Percentiles rank a stretch among this genome's conserved stretches.
Evolutionary conservation across 1,284 basidiomycete genomes (phyloP).

Genomic region (Cryptococcus amylolentus): DNA sequence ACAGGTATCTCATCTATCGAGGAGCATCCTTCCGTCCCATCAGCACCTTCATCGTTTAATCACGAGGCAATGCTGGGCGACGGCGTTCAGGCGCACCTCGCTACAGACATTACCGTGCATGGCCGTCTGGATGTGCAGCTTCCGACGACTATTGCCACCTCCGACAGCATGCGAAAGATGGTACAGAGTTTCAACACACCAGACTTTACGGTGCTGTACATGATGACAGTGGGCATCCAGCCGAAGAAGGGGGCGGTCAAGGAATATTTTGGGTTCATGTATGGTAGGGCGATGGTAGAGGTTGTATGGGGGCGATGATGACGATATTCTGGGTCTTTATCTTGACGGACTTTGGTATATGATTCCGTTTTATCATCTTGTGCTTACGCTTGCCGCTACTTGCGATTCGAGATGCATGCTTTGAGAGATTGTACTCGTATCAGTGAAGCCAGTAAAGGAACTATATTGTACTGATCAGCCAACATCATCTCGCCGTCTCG

Average conservation of each 20-base stretch:
- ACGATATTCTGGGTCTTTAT: too few relatives aligned
- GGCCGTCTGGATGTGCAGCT: conserved; percentile 11
- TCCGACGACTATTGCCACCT: not conserved
- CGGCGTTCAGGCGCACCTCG: not conserved
- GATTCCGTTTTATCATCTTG: too few relatives aligned
- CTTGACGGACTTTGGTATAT: too few relatives aligned
- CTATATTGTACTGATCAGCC: too few relatives aligned
- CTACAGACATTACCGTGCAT: conserved; percentile 35
- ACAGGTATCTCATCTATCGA: not conserved
- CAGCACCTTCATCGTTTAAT: not conserved
- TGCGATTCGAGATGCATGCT: too few relatives aligned
- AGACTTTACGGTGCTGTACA: conserved; percentile 34
- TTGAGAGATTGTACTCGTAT: too few relatives aligned
- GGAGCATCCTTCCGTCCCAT: not conserved
- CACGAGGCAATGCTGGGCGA: too few relatives aligned
- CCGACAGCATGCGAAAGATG: conserved; percentile 9
- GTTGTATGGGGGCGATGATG: conserved; percentile 25
- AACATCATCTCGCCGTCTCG: too few relatives aligned
- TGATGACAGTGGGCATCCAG: conserved; percentile 32
- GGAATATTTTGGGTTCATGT: conserved; percentile 34
- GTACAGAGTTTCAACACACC: conserved; percentile 33
- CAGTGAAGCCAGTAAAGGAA: too few relatives aligned
- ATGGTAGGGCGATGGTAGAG: conserved; percentile 37
- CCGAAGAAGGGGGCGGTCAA: conserved; percentile 33
- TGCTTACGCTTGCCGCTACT: too few relatives aligned